A percentile compares a stretch with the other conserved stretches of the same genome.
Conservation (phyloP, 176 grass and related monocot species). For the Stipa capillata region DNA sequence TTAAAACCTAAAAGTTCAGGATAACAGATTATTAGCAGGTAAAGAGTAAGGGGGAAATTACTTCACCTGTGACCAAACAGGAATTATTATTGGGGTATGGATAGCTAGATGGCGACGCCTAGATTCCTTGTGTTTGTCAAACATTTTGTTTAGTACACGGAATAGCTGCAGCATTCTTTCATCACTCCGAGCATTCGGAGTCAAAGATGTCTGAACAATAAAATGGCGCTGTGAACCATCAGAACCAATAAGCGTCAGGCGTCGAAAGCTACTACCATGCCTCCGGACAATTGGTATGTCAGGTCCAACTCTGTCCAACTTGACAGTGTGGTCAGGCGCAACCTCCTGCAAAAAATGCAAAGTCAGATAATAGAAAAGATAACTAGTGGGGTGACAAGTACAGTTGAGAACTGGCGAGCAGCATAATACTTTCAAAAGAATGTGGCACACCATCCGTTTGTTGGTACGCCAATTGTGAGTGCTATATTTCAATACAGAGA, state of each 20-base stretch:
- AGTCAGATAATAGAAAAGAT: conserved; percentile 14
- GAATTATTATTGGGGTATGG: conserved; percentile 99
- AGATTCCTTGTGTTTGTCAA: conserved; percentile 99
- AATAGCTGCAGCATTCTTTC: conserved; percentile 99
- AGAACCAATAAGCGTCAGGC: conserved; percentile 92
- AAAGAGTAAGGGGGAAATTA: neutral
- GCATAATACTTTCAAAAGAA: neutral
- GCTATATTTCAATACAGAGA: neutral
- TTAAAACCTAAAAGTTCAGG: neutral
- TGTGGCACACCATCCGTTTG: neutral
- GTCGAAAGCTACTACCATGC: conserved; percentile 92
- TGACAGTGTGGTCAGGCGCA: conserved; percentile 93
- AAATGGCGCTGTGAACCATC: conserved; percentile 99
- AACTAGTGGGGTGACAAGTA: neutral
- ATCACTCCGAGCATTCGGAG: conserved; percentile 98
- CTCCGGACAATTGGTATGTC: conserved; percentile 98
- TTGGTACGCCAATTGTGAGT: neutral
- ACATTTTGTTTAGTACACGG: conserved; percentile 96
- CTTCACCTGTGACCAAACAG: conserved; percentile 98
- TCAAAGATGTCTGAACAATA: conserved; percentile 96
- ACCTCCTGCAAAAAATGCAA: conserved; percentile 62
- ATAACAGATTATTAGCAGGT: neutral
- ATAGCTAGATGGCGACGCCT: conserved; percentile 79
- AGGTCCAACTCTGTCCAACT: conserved; percentile 92
- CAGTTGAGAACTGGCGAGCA: neutral